phyloP scores from a whole-genome alignment of 192 early-diverging fungal species.

The Gonapodya prolifera region DNA sequence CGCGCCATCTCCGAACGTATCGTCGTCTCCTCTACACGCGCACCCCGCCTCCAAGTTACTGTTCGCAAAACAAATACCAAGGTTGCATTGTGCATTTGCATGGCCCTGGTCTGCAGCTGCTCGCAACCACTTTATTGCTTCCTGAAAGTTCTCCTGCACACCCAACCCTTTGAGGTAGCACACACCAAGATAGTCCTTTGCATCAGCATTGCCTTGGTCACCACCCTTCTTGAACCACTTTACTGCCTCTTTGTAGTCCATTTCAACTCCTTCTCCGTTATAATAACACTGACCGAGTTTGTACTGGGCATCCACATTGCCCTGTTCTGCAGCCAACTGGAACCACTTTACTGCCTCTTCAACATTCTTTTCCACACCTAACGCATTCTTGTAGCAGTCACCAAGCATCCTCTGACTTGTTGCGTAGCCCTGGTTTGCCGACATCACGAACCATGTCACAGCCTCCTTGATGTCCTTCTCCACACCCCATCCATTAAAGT shows the following conservation, averaged over 20 bases:
- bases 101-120: constrained; percentile 6
- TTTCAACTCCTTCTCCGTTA: constrained; percentile 6
- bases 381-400: constrained; percentile 3
- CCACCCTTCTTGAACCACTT: constrained; percentile 8
- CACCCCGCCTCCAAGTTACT: no score
- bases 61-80: no score
- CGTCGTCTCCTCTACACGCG: no score
- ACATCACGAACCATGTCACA: no score
- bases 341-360: constrained; percentile 5
- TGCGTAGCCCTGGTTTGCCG: no score
- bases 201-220: constrained; percentile 7
- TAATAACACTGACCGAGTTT: constrained; percentile 6
- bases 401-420: constrained; percentile 4
- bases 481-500: no score
- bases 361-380: constrained; percentile 7
- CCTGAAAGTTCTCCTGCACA: constrained; percentile 2
- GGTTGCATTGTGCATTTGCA: neutral
- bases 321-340: constrained; percentile 4
- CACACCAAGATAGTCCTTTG: constrained; percentile 3
- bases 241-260: constrained; percentile 7
- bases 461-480: no score
- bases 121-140: constrained; percentile 6
- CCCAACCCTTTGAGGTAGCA: constrained; percentile 5
- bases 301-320: constrained; percentile 3
- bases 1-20: no score